Evolutionary conservation across 352 stramenopile genomes (phyloP).

Genomic region (Pythium guiyangense): DNA sequence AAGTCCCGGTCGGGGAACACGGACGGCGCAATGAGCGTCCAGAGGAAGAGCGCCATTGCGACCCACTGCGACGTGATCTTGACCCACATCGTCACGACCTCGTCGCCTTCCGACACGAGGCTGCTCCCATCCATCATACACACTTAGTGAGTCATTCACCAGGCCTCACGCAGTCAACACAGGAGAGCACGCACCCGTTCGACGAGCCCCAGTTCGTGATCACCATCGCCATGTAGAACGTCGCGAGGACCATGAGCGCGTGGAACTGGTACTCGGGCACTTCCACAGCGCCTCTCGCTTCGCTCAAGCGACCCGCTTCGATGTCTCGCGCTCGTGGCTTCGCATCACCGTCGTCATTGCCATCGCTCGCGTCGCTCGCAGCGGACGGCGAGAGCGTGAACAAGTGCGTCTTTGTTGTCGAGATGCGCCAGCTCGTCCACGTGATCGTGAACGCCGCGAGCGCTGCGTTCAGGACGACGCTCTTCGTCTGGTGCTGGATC

Average conservation of each 20-base stretch:
- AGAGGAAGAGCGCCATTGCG: constrained; percentile 89
- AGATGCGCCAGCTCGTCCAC: constrained; percentile 65
- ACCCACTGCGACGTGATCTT: constrained; percentile 92
- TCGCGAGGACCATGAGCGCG: constrained; percentile 63
- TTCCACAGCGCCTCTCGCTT: constrained; percentile 4
- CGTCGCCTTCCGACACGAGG: constrained; percentile 28
- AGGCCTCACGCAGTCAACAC: background rate
- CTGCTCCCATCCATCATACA: background rate
- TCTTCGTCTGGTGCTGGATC: constrained; percentile 27
- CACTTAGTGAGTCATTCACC: background rate
- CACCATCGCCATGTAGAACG: constrained; percentile 83
- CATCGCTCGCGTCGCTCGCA: constrained; percentile 1
- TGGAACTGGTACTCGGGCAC: constrained; percentile 76
- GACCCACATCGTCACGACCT: constrained; percentile 92
- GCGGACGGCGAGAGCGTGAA: constrained; percentile 34
- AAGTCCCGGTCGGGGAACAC: constrained; percentile 94
- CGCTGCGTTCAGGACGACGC: constrained; percentile 37
- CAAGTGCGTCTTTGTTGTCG: constrained; percentile 50
- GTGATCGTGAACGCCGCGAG: constrained; percentile 45
- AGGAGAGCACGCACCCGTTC: constrained; percentile 32
- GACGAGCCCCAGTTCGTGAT: constrained; percentile 74
- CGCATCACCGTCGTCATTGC: constrained; percentile 5
- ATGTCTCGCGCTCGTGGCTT: constrained; percentile 4
- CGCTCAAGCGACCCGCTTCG: background rate
- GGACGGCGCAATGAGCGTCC: constrained; percentile 90